Evolutionary conservation across 495 filamentous ascomycete genomes (phyloP).

Genomic region (Lichenothelia convexa): DNA sequence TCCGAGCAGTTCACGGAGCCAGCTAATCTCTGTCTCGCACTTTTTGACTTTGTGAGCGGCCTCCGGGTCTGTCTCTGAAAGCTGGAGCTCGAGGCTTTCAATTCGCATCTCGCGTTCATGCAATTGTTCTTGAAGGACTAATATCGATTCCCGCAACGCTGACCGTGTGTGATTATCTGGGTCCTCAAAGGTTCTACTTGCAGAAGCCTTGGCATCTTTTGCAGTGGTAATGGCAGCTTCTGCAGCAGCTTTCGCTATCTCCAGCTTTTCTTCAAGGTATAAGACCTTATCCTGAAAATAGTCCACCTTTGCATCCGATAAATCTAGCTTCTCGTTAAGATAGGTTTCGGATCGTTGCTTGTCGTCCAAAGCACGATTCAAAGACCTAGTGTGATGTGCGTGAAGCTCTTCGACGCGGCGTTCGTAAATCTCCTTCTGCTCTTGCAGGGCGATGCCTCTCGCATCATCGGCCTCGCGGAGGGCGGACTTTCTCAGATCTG

Average conservation of each 20-base stretch:
- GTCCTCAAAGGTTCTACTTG: constrained; percentile 24
- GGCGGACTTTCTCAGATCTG: constrained; percentile 31
- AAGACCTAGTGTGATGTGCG: constrained; percentile 52
- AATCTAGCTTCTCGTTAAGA: constrained; percentile 42
- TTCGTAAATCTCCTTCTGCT: constrained; percentile 51
- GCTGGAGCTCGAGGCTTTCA: constrained; percentile 61
- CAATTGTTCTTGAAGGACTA: constrained; percentile 89
- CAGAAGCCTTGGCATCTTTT: constrained; percentile 36
- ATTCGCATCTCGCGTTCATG: constrained; percentile 81
- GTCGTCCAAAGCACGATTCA: constrained; percentile 37
- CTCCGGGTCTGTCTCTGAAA: constrained; percentile 48
- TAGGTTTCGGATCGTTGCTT: constrained; percentile 19
- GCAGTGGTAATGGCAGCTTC: constrained; percentile 71
- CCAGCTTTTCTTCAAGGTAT: constrained; percentile 74
- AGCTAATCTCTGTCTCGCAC: constrained; percentile 80
- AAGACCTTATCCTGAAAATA: constrained; percentile 64
- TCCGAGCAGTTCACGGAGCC: constrained; percentile 84
- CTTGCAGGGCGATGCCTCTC: constrained; percentile 45
- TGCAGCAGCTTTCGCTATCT: constrained; percentile 80
- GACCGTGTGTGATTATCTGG: constrained; percentile 59
- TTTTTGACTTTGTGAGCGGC: constrained; percentile 67
- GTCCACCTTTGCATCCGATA: constrained; percentile 62
- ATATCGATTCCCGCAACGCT: constrained; percentile 84
- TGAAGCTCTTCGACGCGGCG: constrained; percentile 43
- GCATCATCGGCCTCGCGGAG: constrained; percentile 37